Evolutionary conservation across 75 land plant genomes (phyloP).

Genomic region (Adiantum capillusveneris): DNA sequence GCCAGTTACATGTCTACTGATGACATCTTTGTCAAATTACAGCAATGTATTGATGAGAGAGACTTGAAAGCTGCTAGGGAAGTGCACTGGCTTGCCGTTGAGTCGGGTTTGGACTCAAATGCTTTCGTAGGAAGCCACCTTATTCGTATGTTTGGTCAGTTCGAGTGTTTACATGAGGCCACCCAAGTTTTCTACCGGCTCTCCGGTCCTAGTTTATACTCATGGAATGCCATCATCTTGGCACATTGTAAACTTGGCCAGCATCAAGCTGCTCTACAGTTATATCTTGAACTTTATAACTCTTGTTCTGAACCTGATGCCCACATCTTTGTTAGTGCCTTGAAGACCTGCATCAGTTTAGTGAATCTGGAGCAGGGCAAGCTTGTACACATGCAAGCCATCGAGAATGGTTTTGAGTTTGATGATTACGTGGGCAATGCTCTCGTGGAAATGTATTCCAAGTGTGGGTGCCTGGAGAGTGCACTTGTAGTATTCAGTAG

Average conservation of each 20-base stretch:
- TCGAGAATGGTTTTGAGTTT: slow-evolving; percentile 17
- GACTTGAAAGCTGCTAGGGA: neutral
- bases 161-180: slow-evolving; percentile 11
- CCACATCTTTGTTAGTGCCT: slow-evolving; percentile 36
- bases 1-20: too few relatives aligned
- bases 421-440: slow-evolving; percentile 33
- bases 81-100: neutral
- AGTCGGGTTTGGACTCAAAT: neutral
- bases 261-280: slow-evolving; percentile 5
- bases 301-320: slow-evolving; percentile 22
- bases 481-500: slow-evolving; percentile 38
- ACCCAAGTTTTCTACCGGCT: slow-evolving; percentile 6
- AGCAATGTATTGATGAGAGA: too few relatives aligned
- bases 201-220: slow-evolving; percentile 22
- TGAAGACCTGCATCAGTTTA: slow-evolving; percentile 30
- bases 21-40: too few relatives aligned
- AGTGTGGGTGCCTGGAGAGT: slow-evolving; percentile 20
- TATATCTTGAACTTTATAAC: slow-evolving; percentile 28
- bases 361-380: slow-evolving; percentile 14
- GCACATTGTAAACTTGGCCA: slow-evolving; percentile 21
- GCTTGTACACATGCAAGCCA: slow-evolving; percentile 24
- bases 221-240: slow-evolving; percentile 43
- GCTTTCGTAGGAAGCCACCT: slow-evolving; percentile 5
- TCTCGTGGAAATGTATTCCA: slow-evolving; percentile 26
- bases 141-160: slow-evolving; percentile 26